Evolutionary conservation across 345 rosid genomes (phyloP).

Genomic region (Hibiscus syriacus): DNA sequence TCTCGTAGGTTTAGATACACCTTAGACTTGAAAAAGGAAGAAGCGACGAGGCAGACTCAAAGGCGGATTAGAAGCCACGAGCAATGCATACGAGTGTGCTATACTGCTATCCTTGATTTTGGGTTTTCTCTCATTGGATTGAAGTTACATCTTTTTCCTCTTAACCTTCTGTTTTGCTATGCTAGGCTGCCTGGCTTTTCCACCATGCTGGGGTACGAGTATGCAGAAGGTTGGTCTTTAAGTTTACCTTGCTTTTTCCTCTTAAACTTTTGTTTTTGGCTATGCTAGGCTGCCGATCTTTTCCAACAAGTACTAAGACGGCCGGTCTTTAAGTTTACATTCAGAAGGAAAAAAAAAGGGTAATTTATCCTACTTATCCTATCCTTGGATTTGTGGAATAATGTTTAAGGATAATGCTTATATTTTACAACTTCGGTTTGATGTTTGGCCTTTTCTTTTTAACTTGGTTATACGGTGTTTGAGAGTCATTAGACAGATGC

Average conservation of each 20-base stretch:
- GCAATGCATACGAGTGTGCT: slow-evolving; percentile 81
- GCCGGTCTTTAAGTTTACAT: too few relatives aligned
- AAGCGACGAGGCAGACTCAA: slow-evolving; percentile 48
- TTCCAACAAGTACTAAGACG: too few relatives aligned
- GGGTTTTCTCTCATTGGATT: background rate
- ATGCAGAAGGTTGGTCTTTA: too few relatives aligned
- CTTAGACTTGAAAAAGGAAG: slow-evolving; percentile 80
- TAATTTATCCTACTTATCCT: slow-evolving; percentile 11
- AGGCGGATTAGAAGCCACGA: slow-evolving; percentile 80
- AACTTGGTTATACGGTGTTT: background rate
- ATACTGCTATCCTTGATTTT: background rate
- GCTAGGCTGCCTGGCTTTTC: slow-evolving; percentile 88
- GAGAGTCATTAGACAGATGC: background rate
- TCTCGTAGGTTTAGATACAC: slow-evolving; percentile 96
- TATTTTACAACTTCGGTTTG: background rate
- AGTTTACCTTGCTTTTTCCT: too few relatives aligned
- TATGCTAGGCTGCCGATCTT: too few relatives aligned
- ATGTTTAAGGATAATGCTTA: background rate
- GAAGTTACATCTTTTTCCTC: background rate
- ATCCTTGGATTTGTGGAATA: background rate
- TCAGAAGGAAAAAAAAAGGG: too few relatives aligned
- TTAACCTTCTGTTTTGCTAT: slow-evolving; percentile 7
- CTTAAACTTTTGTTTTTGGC: too few relatives aligned
- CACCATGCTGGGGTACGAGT: slow-evolving; percentile 40
- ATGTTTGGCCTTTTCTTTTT: background rate